Evolutionary conservation across 177 flowering plant genomes (phyloP).

Genomic region (Vitis hybrid): DNA sequence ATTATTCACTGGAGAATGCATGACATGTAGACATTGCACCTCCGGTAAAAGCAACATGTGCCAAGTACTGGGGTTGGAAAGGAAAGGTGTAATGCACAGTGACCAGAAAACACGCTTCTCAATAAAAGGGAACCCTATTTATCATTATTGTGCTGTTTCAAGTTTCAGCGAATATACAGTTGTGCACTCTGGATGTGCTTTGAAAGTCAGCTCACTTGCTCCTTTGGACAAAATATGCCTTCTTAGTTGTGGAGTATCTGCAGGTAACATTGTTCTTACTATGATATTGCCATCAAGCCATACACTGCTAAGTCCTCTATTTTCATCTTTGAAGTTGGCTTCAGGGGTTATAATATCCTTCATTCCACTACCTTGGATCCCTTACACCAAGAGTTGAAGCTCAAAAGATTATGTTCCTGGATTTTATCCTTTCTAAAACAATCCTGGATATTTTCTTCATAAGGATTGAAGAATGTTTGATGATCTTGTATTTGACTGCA

Average conservation of each 20-base stretch:
- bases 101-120: constrained; percentile 90
- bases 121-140: constrained; percentile 73
- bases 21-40: constrained; percentile 68
- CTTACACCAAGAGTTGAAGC: too few relatives aligned
- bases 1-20: constrained; percentile 90
- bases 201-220: constrained; percentile 64
- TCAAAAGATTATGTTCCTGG: neutral
- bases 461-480: too few relatives aligned
- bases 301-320: neutral
- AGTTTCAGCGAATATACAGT: constrained; percentile 97
- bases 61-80: constrained; percentile 81
- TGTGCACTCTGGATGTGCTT: constrained; percentile 96
- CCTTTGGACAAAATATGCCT: constrained; percentile 89
- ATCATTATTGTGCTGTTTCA: constrained; percentile 95
- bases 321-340: neutral
- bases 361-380: too few relatives aligned
- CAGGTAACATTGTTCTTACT: constrained; percentile 49
- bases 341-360: neutral
- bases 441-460: too few relatives aligned
- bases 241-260: constrained; percentile 94
- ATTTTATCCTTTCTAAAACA: neutral
- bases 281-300: neutral
- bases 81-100: constrained; percentile 93
- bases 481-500: too few relatives aligned
- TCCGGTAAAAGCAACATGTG: constrained; percentile 91